Percentiles rank a stretch among this genome's conserved stretches.
phyloP scores from a whole-genome alignment of 805 yeast species.

The Monosporozyma aerobia region DNA sequence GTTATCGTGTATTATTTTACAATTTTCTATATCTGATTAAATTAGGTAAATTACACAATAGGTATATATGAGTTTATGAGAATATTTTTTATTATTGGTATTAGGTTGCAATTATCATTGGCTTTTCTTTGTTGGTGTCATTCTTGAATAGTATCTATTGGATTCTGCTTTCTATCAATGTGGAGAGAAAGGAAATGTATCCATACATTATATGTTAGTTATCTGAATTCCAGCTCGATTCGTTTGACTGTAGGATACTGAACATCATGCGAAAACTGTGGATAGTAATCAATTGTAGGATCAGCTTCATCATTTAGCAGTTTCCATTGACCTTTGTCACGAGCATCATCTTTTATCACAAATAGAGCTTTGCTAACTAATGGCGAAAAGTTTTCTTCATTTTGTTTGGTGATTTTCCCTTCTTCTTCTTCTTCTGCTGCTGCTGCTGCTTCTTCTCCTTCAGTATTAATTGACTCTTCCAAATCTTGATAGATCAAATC shows the following conservation, averaged over 20 bases:
- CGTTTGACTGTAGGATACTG: not conserved
- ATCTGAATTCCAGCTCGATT: not conserved
- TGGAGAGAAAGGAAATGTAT: not conserved
- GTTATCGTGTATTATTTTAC: not conserved
- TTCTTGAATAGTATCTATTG: not conserved
- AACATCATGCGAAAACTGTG: not conserved
- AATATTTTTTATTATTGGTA: not conserved
- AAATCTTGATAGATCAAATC: constrained; percentile 20
- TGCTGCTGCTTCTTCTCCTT: not conserved
- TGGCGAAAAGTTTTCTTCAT: not conserved
- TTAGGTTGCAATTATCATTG: not conserved
- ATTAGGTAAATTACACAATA: not conserved
- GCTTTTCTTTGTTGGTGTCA: not conserved
- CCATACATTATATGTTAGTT: not conserved
- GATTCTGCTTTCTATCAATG: not conserved
- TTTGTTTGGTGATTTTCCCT: not conserved
- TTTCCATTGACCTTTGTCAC: constrained; percentile 5
- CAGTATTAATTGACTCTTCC: constrained; percentile 2
- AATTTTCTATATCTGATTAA: not conserved
- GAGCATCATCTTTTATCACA: constrained; percentile 2
- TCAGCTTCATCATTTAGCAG: not conserved
- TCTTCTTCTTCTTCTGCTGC: not conserved
- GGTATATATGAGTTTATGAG: not conserved
- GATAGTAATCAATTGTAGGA: not conserved
- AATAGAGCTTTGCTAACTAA: constrained; percentile 4